Base-by-base conservation (phyloP, 2,329 filamentous ascomycete species). In the Trichophyton rubrum region DNA sequence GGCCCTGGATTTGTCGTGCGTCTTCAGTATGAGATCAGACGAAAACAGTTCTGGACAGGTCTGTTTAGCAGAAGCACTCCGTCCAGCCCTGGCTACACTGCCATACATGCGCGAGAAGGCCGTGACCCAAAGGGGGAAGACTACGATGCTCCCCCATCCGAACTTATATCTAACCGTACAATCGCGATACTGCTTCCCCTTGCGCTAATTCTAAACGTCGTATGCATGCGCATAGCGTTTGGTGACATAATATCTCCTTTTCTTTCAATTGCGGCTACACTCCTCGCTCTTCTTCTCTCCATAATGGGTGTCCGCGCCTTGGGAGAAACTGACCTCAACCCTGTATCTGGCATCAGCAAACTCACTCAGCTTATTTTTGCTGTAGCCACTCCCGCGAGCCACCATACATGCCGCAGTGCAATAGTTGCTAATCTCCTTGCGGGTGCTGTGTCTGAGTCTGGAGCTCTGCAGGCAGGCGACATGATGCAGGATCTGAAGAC, bases 401-500 rank as follows among this genome's bases (percentile, higher is more conserved):
- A 89, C 68, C 87, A 87, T 67, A 90, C 90, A 65, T 86, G 87
- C 66, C 89, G 90, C 45, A 73, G 72, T 17, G 89, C 90, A 11
- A 86, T 99, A n/a, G 81, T 96, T 60, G 95, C 96, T 70, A 99
- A 99, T 70, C 82, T 99, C 1, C 85, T 99, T 5, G 93, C 92
- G 0, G 93, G 93, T 7, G 93, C 93, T 0, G 86, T 99, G 33
- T 87, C 84, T 9, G 88, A 91, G 72, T 85, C 86, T 3, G 88
- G 93, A 3, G 93, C 93, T 2, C 79, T 97, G 3, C 93, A 99
- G 77, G 92, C 93, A 2, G 93, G 93, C 7, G 93, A 99, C 72
- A 83, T 99, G 60, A 89, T 99, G 82, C 93, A 99, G 71, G 93
- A 99, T 71, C 81, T 99, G 33, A 99, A 99, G 73, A 96, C 93